These are phyloP conservation scores for Xylaria curta DNA, from an alignment of 495 filamentous ascomycete genomes.

Conservation along the genomic window DNA sequence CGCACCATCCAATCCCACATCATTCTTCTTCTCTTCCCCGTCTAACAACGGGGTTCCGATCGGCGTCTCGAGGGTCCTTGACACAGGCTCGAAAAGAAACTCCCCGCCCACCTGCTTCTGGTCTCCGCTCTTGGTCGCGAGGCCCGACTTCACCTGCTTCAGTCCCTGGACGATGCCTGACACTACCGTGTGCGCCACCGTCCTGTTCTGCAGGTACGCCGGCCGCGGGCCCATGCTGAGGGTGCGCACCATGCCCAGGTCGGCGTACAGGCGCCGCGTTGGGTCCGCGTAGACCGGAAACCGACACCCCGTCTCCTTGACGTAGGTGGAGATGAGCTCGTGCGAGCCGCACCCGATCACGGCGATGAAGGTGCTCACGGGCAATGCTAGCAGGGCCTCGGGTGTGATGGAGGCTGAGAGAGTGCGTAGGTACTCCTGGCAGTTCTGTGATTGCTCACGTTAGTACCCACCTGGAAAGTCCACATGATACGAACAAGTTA, in stretches of 20 bases:
- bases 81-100: conserved; percentile 72
- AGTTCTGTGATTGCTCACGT: conserved; percentile 54
- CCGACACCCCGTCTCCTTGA: conserved; percentile 64
- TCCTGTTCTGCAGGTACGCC: conserved; percentile 64
- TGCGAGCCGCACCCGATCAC: conserved; percentile 83
- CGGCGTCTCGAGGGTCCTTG: conserved; percentile 38
- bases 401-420: conserved; percentile 67
- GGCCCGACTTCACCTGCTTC: conserved; percentile 55
- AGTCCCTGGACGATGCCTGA: conserved; percentile 64
- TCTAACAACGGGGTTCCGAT: conserved; percentile 40
- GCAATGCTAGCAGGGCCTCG: conserved; percentile 58
- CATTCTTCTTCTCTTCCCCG: conserved; percentile 19
- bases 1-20: conserved; percentile 12
- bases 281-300: conserved; percentile 89
- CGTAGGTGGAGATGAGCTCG: conserved; percentile 73
- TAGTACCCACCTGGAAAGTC: not conserved
- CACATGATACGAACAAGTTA: too few relatives aligned
- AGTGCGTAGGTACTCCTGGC: conserved; percentile 73
- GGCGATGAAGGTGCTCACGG: conserved; percentile 66
- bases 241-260: conserved; percentile 73
- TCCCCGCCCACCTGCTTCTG: conserved; percentile 80
- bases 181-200: conserved; percentile 51
- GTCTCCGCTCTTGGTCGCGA: conserved; percentile 71
- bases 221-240: conserved; percentile 68
- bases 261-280: conserved; percentile 68